Percentiles rank a stretch among this genome's conserved stretches.
Evolutionary conservation across 2,329 filamentous ascomycete genomes (phyloP).

Genomic region (Apiospora saccharicola): DNA sequence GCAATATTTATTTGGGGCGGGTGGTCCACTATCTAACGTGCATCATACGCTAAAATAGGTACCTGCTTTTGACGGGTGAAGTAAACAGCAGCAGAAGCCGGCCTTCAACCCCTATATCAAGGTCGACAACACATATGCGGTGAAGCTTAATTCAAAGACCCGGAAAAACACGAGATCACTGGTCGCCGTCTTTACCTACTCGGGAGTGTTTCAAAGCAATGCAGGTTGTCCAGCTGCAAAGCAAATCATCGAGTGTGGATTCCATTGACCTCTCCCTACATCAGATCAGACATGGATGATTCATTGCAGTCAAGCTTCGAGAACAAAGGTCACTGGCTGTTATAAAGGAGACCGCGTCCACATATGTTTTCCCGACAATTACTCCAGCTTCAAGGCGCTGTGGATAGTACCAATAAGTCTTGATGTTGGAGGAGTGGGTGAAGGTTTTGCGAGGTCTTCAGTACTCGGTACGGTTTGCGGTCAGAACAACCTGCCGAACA

Average conservation of each 20-base stretch:
- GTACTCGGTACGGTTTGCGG: neutral
- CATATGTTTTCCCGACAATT: neutral
- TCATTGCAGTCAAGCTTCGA: neutral
- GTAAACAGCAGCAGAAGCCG: neutral
- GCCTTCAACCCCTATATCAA: conserved; percentile 10
- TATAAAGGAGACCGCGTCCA: neutral
- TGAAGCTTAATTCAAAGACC: conserved; percentile 18
- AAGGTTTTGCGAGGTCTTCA: neutral
- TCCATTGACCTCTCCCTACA: neutral
- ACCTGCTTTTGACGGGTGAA: conserved; percentile 5
- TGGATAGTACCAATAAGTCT: neutral
- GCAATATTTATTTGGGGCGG: conserved; percentile 12
- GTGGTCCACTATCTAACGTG: conserved; percentile 17
- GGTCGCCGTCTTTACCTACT: neutral
- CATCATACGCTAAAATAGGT: conserved; percentile 17
- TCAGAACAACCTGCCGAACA: neutral
- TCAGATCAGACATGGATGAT: conserved; percentile 11
- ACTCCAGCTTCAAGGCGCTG: neutral
- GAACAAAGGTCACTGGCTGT: neutral
- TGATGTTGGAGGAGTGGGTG: neutral
- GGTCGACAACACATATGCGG: conserved; percentile 6
- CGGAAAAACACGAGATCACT: neutral
- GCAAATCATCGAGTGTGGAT: conserved; percentile 15
- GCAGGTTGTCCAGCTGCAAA: conserved; percentile 2
- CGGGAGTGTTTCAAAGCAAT: conserved; percentile 4